Evolutionary conservation across 2,329 filamentous ascomycete species (phyloP), one percentile per base, ranked within the genome.

Genomic region (Aspergillus pseudoviridinutans): DNA sequence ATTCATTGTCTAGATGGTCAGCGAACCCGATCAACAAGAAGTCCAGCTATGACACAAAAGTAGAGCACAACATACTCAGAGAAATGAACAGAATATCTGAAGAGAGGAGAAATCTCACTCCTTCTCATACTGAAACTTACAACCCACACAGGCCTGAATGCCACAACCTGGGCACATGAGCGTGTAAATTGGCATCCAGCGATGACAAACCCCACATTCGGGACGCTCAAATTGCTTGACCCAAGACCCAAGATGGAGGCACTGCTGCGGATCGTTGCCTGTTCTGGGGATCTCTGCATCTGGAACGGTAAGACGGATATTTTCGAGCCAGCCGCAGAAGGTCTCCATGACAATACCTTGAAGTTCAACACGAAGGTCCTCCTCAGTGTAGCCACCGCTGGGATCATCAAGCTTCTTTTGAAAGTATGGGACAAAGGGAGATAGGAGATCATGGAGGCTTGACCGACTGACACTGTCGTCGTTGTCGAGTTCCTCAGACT

Each of bases 91-190:
- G 25, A 27, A n/a, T 22, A 22, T 27, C 4, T 27, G 14, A 42
- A 25, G 35, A n/a, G 44, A 20, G 7, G 22, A 42, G 29, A 42
- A 38, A 32, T 38, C 47, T 38, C 51, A 55, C 17, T 17, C 17
- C 1, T 52, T 17, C n/a, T 25, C 50, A 50, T 35, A 38, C 49
- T 49, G 32, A 50, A 70, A 73, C 56, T 68, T 73, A 55, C 71
- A 74, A n/a, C 61, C 56, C 24, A 71, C 63, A 49, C 71, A 74
- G 4, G 62, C 65, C 51, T 61, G 66, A 2, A 62, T 47, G 3
- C 68, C 68, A 52, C 72, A 74, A 10, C 58, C 60, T 1, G 66
- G 62, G 46, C 72, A 74, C 1, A 52, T 66, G 9, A 73, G 60
- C 6, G 58, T 63, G 32, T 63, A 74, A 4, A 73, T 55, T 0